Conservation (phyloP, 139 green algal species). For the Volvox africanus region DNA sequence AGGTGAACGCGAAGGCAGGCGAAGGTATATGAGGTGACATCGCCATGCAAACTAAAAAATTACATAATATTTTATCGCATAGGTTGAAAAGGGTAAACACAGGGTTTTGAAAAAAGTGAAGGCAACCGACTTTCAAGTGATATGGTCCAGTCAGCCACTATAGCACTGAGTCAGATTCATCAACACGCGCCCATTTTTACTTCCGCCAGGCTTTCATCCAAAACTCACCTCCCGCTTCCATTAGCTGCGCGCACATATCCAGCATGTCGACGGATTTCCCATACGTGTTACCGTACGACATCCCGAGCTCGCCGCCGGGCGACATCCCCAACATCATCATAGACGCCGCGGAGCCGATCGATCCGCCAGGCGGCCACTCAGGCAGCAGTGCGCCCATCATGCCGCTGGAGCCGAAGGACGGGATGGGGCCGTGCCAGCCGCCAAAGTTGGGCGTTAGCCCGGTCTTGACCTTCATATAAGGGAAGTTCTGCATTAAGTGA, state of each 20-base stretch:
- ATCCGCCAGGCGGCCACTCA: constrained; percentile 63
- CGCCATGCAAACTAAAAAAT: too few species aligned
- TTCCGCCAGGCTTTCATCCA: too few species aligned
- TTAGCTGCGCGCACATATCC: constrained; percentile 79
- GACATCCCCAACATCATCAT: constrained; percentile 48
- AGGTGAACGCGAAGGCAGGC: too few species aligned
- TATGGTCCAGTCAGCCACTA: too few species aligned
- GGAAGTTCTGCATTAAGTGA: neutral
- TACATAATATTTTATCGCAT: too few species aligned
- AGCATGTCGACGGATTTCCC: constrained; percentile 86
- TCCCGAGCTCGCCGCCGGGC: constrained; percentile 26
- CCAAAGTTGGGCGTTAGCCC: constrained; percentile 45
- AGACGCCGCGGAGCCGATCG: constrained; percentile 31
- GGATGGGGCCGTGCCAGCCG: constrained; percentile 33
- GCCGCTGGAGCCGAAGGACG: constrained; percentile 4
- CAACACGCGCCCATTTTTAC: too few species aligned
- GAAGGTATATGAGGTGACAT: too few species aligned
- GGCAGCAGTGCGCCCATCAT: constrained; percentile 41
- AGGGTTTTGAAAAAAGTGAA: too few species aligned
- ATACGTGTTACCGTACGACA: constrained; percentile 43
- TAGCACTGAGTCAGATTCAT: too few species aligned
- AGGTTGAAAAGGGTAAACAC: too few species aligned
- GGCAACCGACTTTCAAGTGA: too few species aligned
- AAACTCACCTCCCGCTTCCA: constrained; percentile 65
- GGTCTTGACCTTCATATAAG: constrained; percentile 27